Evolutionary conservation across 805 yeast genomes (phyloP).

Genomic region (Kodamaea restingae): DNA sequence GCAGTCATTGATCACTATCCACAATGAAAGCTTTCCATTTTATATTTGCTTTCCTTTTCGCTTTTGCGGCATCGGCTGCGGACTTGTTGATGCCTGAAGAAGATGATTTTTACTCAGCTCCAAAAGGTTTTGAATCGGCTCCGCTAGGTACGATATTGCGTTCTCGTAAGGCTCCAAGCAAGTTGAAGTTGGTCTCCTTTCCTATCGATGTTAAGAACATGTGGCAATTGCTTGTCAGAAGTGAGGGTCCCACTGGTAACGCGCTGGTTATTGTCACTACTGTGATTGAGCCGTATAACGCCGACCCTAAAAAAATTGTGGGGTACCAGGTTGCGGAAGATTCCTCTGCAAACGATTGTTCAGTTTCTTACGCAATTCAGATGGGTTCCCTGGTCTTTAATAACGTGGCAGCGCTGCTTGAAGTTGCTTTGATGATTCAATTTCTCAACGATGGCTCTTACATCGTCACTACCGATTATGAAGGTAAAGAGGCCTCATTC

Average conservation of each 20-base stretch:
- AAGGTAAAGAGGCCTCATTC: conserved; percentile 30
- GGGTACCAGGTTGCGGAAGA: conserved; percentile 21
- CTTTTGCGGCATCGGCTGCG: not conserved
- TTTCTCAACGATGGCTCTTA: conserved; percentile 27
- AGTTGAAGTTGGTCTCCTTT: conserved; percentile 14
- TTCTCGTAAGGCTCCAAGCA: conserved; percentile 18
- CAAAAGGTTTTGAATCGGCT: conserved; percentile 17
- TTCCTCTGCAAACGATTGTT: conserved; percentile 16
- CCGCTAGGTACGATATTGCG: conserved; percentile 23
- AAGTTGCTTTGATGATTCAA: conserved; percentile 12
- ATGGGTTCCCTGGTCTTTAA: conserved; percentile 12
- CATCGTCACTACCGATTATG: conserved; percentile 33
- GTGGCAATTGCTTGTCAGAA: conserved; percentile 20
- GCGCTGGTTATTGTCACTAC: conserved; percentile 21
- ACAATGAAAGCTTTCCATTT: conserved; percentile 3
- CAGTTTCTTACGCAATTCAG: conserved; percentile 19
- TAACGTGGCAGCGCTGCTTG: conserved; percentile 14
- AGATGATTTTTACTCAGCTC: conserved; percentile 25
- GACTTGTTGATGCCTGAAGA: conserved; percentile 8
- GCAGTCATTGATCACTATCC: not conserved
- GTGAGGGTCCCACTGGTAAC: conserved; percentile 17
- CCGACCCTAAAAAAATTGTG: conserved; percentile 20
- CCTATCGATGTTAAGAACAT: conserved; percentile 16
- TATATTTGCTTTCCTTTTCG: not conserved
- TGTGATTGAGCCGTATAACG: conserved; percentile 19